Percentiles rank a stretch among this genome's conserved stretches.
Evolutionary conservation across 768 basidiomycete genomes (phyloP).

Genomic region (Ramaria rubella): DNA sequence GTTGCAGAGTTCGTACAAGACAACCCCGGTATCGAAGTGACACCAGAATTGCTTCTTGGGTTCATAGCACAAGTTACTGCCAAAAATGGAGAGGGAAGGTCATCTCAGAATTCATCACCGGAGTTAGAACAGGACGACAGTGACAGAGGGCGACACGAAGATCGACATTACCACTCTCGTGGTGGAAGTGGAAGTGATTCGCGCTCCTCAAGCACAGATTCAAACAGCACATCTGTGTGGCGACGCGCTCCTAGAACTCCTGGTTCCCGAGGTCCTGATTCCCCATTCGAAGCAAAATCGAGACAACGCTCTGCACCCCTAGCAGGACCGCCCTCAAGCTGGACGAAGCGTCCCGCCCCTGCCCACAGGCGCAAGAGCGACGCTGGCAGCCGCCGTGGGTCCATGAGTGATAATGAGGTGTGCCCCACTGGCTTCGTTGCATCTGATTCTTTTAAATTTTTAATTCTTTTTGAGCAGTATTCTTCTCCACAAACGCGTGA

Average conservation of each 20-base stretch:
- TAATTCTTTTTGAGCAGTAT: slow-evolving; percentile 23
- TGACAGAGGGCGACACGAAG: slow-evolving; percentile 35
- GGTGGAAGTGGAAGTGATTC: slow-evolving; percentile 23
- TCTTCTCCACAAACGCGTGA: slow-evolving; percentile 37
- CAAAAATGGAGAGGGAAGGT: slow-evolving; percentile 26
- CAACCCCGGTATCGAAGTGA: slow-evolving; percentile 61
- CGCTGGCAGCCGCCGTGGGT: slow-evolving; percentile 48
- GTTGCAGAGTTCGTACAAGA: slow-evolving; percentile 50
- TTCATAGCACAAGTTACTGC: slow-evolving; percentile 43
- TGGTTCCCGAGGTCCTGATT: slow-evolving; percentile 39
- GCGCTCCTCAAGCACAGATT: slow-evolving; percentile 56
- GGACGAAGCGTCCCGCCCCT: slow-evolving; percentile 62
- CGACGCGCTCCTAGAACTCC: slow-evolving; percentile 26
- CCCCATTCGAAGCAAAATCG: slow-evolving; percentile 62
- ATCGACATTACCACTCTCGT: slow-evolving; percentile 28
- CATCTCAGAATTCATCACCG: slow-evolving; percentile 20
- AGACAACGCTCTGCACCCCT: slow-evolving; percentile 69
- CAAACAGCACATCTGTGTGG: slow-evolving; percentile 34
- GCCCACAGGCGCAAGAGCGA: slow-evolving; percentile 66
- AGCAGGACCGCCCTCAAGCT: slow-evolving; percentile 62
- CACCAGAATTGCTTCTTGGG: slow-evolving; percentile 44
- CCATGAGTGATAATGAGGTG: slow-evolving; percentile 71
- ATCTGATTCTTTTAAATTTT: slow-evolving; percentile 4
- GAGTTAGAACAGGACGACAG: slow-evolving; percentile 31
- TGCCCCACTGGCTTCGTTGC: slow-evolving; percentile 16